Base-by-base conservation (phyloP, 1,284 basidiomycete genomes). In the Peniophora sp. region DNA sequence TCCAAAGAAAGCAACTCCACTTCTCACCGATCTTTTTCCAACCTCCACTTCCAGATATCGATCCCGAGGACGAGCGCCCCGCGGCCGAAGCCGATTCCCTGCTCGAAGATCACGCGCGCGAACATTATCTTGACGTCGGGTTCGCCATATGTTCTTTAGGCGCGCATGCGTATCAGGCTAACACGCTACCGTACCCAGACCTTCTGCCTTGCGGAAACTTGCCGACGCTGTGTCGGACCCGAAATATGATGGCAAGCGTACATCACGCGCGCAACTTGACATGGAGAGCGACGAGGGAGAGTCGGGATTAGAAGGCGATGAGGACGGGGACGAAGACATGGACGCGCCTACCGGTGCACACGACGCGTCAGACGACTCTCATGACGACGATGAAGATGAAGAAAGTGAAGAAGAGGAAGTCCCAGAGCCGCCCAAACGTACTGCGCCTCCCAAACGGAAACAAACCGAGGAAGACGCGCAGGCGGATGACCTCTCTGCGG, bases 121-220 rank as follows among this genome's bases (percentile, higher is more conserved):
- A 83, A 57, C 92, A 94, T 65, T 95, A 94, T 64, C 60, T 91
- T 41, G 81, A 88, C 60, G 88, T 93, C 44, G 88, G 87, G 89
- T 92, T 63, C 58, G 79, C 69, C 14, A 42, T 37, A 18, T 50
- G 58, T 51, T 48, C 45, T 11, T 18, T 14, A 24, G 27, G 27
- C 35, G 47, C 35, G 39, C 23, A 35, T 39, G 36, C 41, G 27
- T 45, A 48, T 35, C 49, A 43, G 43, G n/a, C 41, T 37, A 45
- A 52, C 48, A 37, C 36, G 23, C 35, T 47, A 24, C 42, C 24
- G 24, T 53, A 32, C 47, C 9, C 52, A 92, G 90, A 2, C 79
- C 79, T 11, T 92, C 89, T 48, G 66, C 75, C 17, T 62, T 94
- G 50, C 76, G 88, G 48, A 83, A 77, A 59, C 64, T 77, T 22